A percentile compares a stretch with the other conserved stretches of the same genome.
These are phyloP conservation scores for Aspergillus cejpii DNA, from an alignment of 2,329 filamentous ascomycete genomes.

Conservation along the genomic window DNA sequence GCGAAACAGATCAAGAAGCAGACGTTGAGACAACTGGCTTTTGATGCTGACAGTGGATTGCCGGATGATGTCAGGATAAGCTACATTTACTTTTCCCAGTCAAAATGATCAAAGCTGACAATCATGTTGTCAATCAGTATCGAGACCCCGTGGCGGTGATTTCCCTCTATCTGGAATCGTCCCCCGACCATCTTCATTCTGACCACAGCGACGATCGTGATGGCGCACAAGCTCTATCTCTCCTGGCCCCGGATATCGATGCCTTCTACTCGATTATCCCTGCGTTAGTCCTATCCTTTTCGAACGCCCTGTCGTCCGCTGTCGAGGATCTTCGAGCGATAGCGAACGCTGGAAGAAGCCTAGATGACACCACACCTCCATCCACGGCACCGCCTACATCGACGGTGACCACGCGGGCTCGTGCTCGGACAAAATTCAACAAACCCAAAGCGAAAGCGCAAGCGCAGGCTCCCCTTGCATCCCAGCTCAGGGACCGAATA, in stretches of 20 bases:
- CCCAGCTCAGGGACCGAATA: slow-evolving; percentile 25
- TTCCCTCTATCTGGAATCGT: slow-evolving; percentile 33
- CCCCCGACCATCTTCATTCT: slow-evolving; percentile 17
- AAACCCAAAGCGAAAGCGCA: slow-evolving; percentile 6
- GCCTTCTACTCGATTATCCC: slow-evolving; percentile 30
- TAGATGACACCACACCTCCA: slow-evolving; percentile 3
- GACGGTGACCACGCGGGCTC: slow-evolving; percentile 11
- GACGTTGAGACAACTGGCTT: slow-evolving; percentile 28
- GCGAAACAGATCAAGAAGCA: slow-evolving; percentile 32
- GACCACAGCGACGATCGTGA: slow-evolving; percentile 12
- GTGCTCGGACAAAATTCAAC: slow-evolving; percentile 9
- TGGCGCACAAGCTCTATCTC: slow-evolving; percentile 23
- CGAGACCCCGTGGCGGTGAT: slow-evolving; percentile 33
- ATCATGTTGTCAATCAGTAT: slow-evolving; percentile 19
- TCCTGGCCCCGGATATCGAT: slow-evolving; percentile 33
- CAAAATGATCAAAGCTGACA: slow-evolving; percentile 1
- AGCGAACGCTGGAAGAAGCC: slow-evolving; percentile 15
- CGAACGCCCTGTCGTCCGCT: slow-evolving; percentile 21
- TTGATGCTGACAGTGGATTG: slow-evolving; percentile 28
- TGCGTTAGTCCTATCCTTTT: slow-evolving; percentile 20
- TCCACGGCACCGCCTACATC: slow-evolving; percentile 5
- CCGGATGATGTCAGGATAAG: slow-evolving; percentile 28
- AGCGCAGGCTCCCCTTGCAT: slow-evolving; percentile 18
- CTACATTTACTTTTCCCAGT: not conserved
- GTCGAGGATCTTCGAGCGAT: slow-evolving; percentile 26